Base-by-base conservation (phyloP, 257 asterid genomes). In the Ilex aquifolium region DNA sequence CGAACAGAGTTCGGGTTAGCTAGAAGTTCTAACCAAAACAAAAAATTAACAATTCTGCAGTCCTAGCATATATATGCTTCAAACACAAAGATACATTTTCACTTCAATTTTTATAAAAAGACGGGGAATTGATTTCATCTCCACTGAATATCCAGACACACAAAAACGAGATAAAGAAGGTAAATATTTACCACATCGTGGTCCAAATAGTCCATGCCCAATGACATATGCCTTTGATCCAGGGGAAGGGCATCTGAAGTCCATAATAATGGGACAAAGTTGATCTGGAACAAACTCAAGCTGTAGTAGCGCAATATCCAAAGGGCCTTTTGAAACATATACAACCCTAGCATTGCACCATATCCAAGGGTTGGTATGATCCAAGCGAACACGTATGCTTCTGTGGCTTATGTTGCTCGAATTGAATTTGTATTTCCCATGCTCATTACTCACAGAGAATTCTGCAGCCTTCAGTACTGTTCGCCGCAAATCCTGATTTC, bases 171-270 rank as follows among this genome's bases (percentile, higher is more conserved):
- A 57, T 4, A 7, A 56, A 63, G 65, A 8, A 56, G 63, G 70
- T 13, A 64, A 63, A 59, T 46, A 30, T 56, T 78, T 81, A 93
- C 99, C 95, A 66, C 88, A 83, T 65, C 97, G 96, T 57, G 99
- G 99, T 70, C 99, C 99, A 85, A 90, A 87, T 63, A 93, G 79
- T 44, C 99, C 99, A 65, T 93, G 99, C 58, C 99, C 97, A 36
- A 93, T 83, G 67, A 93, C 86, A 82, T 78, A 87, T 27, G 85
- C 91, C 74, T 84, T 83, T 60, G 99, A 93, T 75, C 97, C 99
- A 64, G 88, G 82, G 53, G 77, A 57, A 10, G 99, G 99, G 68
- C 87, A 69, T 31, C 64, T 76, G 65, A 80, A 74, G 69, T 93
- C 88, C 70, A 81, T 60, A 67, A 59, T 75, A 73, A 93, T 74